Base-by-base conservation (phyloP, 2,329 filamentous ascomycete species). In the Ophiosphaerella korrae region DNA sequence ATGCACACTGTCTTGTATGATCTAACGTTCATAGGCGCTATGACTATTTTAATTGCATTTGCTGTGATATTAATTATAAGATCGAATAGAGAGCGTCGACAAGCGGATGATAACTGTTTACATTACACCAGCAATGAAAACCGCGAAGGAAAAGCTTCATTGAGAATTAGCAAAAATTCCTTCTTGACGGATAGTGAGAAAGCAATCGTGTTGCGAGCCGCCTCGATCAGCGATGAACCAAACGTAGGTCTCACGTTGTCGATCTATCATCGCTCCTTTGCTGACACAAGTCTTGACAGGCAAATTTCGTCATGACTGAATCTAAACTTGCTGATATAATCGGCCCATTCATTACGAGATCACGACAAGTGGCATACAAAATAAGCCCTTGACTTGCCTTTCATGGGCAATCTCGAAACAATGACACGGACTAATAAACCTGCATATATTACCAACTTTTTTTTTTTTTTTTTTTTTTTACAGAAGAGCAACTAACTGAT, bases 171-270 rank as follows among this genome's bases (percentile, higher is more conserved):
- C 14, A n/a, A 36, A n/a, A 48, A 35, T 23, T 38, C 11, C 32
- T 46, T 45, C 42, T 36, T 57, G 21, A 57, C 52, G 2, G 55
- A 52, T 9, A 52, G 45, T 14, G 55, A 57, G 23, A 55, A 52
- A 14, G 53, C 53, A 9, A 55, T 55, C 16, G 49, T 55, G 11
- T 41, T 33, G 21, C 55, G 55, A 33, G 55, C 52, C 13, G 45
- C 49, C 26, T 42, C 52, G 18, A 45, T 46, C 16, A 46, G 48
- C 12, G 46, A 47, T 18, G 48, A 50, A 18, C 40, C 39, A 37
- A 45, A 53, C n/a, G 54, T 57, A 47, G 44, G 48, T 47, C 12
- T 14, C 21, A 31, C 24, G 18, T 21, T 39, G 23, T 21, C 12
- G 6, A 16, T 21, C 13, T 29, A n/a, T 18, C 5, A n/a, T 34